Evolutionary conservation across 164 flowering plant genomes (phyloP).

Genomic region (Magnolia kwangsiensis): DNA sequence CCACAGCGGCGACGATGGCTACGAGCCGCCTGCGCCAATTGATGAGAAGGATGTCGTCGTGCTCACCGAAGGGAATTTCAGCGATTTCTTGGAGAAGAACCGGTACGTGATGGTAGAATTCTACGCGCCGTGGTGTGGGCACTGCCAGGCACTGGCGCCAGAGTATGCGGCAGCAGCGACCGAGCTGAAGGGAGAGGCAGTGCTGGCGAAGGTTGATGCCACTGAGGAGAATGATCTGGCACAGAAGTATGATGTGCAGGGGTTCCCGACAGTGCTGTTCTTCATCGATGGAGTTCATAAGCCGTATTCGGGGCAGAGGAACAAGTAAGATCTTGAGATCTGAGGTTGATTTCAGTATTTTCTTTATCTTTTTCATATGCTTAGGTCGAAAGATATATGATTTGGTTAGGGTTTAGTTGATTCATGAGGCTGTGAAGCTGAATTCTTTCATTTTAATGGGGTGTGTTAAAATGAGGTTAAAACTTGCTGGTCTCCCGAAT

Average conservation of each 20-base stretch:
- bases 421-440: background rate
- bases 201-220: conserved; percentile 83
- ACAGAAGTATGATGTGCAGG: conserved; percentile 77
- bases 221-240: conserved; percentile 76
- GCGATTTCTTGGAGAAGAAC: conserved; percentile 55
- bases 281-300: conserved; percentile 82
- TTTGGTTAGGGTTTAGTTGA: background rate
- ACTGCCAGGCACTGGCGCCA: conserved; percentile 82
- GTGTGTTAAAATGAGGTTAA: background rate
- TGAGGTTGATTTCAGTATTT: background rate
- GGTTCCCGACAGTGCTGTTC: conserved; percentile 81
- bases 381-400: background rate
- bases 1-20: conserved; percentile 17
- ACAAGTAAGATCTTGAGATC: conserved; percentile 43
- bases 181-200: conserved; percentile 65
- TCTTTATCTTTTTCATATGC: background rate
- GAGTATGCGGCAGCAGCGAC: conserved; percentile 93
- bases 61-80: conserved; percentile 70
- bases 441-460: background rate
- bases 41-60: conserved; percentile 91
- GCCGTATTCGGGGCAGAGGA: conserved; percentile 65
- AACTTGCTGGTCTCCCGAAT: background rate
- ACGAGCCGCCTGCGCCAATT: conserved; percentile 29
- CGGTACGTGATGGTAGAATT: conserved; percentile 84
- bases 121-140: conserved; percentile 97